Evolutionary conservation across 2,329 filamentous ascomycete species (phyloP).

Genomic region (Aspergillus flavus): DNA sequence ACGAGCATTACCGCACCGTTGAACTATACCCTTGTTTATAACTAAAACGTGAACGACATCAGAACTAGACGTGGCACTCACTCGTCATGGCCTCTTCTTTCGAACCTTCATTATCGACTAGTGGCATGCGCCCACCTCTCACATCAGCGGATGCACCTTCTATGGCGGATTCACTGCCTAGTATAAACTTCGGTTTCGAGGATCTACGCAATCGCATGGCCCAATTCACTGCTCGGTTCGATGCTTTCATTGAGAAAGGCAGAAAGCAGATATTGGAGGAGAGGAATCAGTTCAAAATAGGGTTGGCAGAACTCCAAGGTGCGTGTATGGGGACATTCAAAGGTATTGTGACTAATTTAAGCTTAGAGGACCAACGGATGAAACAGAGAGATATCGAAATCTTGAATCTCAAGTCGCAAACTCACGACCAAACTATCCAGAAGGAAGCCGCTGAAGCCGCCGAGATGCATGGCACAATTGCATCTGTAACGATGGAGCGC

Average conservation of each 20-base stretch:
- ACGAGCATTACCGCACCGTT: background rate
- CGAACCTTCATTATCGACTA: conserved; percentile 59
- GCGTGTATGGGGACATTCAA: conserved; percentile 24
- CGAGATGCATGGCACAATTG: conserved; percentile 64
- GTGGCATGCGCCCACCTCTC: conserved; percentile 55
- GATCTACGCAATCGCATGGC: conserved; percentile 93
- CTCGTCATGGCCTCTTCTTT: conserved; percentile 50
- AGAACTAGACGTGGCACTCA: background rate
- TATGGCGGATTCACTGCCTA: conserved; percentile 73
- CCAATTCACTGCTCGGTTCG: conserved; percentile 86
- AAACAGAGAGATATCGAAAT: conserved; percentile 87
- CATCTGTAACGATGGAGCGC: conserved; percentile 58
- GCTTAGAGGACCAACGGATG: conserved; percentile 84
- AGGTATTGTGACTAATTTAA: conserved; percentile 5
- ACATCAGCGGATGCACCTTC: conserved; percentile 57
- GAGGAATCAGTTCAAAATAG: conserved; percentile 90
- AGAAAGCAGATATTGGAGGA: conserved; percentile 89
- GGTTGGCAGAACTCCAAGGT: conserved; percentile 88
- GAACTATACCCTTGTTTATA: background rate
- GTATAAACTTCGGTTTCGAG: conserved; percentile 93
- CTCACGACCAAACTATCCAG: conserved; percentile 58
- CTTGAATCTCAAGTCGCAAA: conserved; percentile 57
- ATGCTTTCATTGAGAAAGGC: conserved; percentile 90
- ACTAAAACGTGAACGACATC: background rate
- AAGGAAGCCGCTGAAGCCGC: conserved; percentile 64